Percentiles rank a stretch among this genome's conserved stretches.
Conservation (phyloP, 495 filamentous ascomycete genomes). For the Neurospora discreta region DNA sequence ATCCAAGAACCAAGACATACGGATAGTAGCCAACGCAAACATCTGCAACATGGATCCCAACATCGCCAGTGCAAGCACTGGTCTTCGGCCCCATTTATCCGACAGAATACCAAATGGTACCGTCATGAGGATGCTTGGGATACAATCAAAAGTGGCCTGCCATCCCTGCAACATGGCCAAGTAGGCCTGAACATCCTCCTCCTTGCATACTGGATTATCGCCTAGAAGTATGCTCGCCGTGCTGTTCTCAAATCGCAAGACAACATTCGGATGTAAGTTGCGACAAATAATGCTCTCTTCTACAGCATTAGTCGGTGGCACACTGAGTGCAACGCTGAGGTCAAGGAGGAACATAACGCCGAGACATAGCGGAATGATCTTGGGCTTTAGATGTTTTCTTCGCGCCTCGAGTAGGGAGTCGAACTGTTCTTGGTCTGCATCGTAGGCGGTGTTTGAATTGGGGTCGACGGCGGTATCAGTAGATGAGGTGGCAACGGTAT, state of each 20-base stretch:
- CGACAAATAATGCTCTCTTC: constrained; percentile 26
- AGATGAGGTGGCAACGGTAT: neutral
- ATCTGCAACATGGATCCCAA: constrained; percentile 8
- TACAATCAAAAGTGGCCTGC: constrained; percentile 15
- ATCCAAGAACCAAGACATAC: constrained; percentile 4
- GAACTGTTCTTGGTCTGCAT: neutral
- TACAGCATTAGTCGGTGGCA: constrained; percentile 16
- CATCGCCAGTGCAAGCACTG: constrained; percentile 15
- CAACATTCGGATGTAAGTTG: constrained; percentile 17
- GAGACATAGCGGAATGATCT: constrained; percentile 16
- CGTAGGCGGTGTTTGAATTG: neutral
- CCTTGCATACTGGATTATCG: constrained; percentile 16
- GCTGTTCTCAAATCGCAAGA: neutral
- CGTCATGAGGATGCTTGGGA: constrained; percentile 16
- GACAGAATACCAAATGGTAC: constrained; percentile 25
- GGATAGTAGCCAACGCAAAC: constrained; percentile 6
- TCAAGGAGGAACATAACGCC: constrained; percentile 19
- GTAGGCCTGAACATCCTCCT: constrained; percentile 17
- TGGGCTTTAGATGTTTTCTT: constrained; percentile 6
- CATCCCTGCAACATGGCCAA: constrained; percentile 26
- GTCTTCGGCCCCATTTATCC: constrained; percentile 22
- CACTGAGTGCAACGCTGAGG: constrained; percentile 10
- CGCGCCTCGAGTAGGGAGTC: neutral
- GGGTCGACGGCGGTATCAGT: neutral
- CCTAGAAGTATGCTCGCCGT: neutral